Conservation (phyloP, 2,329 filamentous ascomycete genomes). For the Dactylonectria estremocensis region DNA sequence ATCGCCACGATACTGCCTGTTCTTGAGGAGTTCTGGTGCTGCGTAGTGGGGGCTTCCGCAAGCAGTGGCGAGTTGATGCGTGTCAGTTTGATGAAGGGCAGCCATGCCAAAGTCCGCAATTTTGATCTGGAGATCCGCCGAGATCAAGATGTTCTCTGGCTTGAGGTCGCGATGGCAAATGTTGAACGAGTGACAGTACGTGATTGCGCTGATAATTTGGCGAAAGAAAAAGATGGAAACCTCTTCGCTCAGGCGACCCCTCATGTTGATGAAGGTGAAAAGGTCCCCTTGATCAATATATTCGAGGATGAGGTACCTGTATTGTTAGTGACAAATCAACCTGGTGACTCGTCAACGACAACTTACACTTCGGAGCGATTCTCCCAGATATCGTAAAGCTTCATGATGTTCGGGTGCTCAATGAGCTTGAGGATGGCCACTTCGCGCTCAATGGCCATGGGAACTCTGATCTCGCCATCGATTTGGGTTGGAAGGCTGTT, state of each 20-base stretch:
- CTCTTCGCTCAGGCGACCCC: slow-evolving; percentile 82
- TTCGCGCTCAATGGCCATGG: slow-evolving; percentile 92
- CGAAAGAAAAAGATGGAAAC: slow-evolving; percentile 89
- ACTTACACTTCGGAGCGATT: slow-evolving; percentile 93
- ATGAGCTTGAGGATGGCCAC: slow-evolving; percentile 98
- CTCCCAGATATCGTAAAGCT: slow-evolving; percentile 97
- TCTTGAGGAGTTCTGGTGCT: slow-evolving; percentile 89
- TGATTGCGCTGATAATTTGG: slow-evolving; percentile 92
- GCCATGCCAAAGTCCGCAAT: slow-evolving; percentile 99
- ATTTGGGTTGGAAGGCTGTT: slow-evolving; percentile 68
- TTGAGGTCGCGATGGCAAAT: slow-evolving; percentile 98
- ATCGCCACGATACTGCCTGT: slow-evolving; percentile 84
- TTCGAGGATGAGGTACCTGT: slow-evolving; percentile 93
- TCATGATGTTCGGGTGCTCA: slow-evolving; percentile 94
- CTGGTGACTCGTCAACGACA: not conserved
- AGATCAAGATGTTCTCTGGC: slow-evolving; percentile 95
- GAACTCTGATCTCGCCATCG: slow-evolving; percentile 79
- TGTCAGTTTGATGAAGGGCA: slow-evolving; percentile 85
- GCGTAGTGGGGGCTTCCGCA: slow-evolving; percentile 98
- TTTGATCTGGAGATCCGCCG: slow-evolving; percentile 83
- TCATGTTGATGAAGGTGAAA: slow-evolving; percentile 86
- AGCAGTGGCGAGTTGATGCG: slow-evolving; percentile 86
- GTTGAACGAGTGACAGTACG: slow-evolving; percentile 94
- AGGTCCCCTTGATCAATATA: slow-evolving; percentile 86
- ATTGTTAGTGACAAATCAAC: slow-evolving; percentile 25